Percentiles rank a stretch among this genome's conserved stretches.
Evolutionary conservation across 2,329 filamentous ascomycete species (phyloP).

Genomic region (Nannizziopsis barbatae): DNA sequence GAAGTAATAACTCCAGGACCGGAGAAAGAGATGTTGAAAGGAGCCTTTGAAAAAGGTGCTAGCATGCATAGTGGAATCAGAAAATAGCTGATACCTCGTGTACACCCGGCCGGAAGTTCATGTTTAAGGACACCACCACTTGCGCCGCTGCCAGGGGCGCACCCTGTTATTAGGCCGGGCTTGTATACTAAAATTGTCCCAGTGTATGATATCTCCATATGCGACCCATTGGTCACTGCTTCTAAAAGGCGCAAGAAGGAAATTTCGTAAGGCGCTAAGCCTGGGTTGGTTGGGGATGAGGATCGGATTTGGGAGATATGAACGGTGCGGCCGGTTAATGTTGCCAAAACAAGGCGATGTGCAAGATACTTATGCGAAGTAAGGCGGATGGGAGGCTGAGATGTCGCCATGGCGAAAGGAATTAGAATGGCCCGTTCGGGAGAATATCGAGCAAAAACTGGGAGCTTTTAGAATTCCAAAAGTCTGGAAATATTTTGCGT

Average conservation of each 20-base stretch:
- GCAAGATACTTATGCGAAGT: conserved; percentile 74
- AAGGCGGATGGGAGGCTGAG: conserved; percentile 54
- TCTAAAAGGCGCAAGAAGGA: conserved; percentile 93
- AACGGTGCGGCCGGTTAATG: conserved; percentile 76
- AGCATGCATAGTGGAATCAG: conserved; percentile 78
- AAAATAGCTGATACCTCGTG: conserved; percentile 80
- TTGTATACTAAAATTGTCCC: conserved; percentile 88
- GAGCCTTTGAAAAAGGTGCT: conserved; percentile 83
- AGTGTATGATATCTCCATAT: conserved; percentile 91
- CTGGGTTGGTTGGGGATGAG: conserved; percentile 72
- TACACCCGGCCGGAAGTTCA: conserved; percentile 63
- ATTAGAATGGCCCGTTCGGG: background rate
- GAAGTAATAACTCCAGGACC: conserved; percentile 89
- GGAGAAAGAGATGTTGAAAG: conserved; percentile 79
- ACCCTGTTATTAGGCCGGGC: conserved; percentile 83
- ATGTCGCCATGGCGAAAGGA: conserved; percentile 28
- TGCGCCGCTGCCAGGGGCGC: conserved; percentile 62
- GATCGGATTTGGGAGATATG: conserved; percentile 92
- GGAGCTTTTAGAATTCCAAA: background rate
- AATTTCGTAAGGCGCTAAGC: conserved; percentile 83
- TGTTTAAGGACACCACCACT: conserved; percentile 67
- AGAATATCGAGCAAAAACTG: background rate
- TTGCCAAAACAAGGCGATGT: conserved; percentile 76
- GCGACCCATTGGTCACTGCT: conserved; percentile 84
- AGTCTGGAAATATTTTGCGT: background rate